Percentiles rank a stretch among this genome's conserved stretches.
These are phyloP conservation scores for Takakia lepidozioides DNA, from an alignment of 225 moss, liverwort and hornwort genomes.

Conservation along the genomic window DNA sequence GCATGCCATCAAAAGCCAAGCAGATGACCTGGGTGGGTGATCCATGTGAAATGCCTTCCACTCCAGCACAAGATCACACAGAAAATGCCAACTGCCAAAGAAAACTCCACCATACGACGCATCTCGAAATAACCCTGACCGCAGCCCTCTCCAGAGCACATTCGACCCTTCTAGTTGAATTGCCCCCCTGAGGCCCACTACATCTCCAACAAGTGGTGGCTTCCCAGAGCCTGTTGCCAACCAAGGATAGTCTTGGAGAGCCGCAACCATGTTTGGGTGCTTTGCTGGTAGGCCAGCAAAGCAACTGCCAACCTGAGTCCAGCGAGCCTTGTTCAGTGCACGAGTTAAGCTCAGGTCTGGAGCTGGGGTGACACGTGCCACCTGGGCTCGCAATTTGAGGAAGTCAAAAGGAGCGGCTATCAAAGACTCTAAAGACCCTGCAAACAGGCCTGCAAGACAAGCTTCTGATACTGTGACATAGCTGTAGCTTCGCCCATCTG, in stretches of 20 bases:
- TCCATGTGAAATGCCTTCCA: conserved; percentile 70
- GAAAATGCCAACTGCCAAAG: conserved; percentile 81
- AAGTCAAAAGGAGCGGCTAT: conserved; percentile 76
- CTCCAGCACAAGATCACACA: conserved; percentile 68
- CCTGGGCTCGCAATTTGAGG: conserved; percentile 72
- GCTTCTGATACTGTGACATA: conserved; percentile 62
- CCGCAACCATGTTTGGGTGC: conserved; percentile 25
- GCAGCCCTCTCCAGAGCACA: conserved; percentile 70
- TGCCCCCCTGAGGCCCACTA: conserved; percentile 47
- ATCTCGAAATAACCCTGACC: conserved; percentile 81
- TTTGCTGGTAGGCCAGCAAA: conserved; percentile 44
- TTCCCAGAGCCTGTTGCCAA: conserved; percentile 78
- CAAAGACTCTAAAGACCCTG: conserved; percentile 65
- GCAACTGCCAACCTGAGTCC: conserved; percentile 48
- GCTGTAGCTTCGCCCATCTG: conserved; percentile 70
- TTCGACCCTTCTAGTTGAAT: conserved; percentile 57
- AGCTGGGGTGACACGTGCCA: conserved; percentile 49
- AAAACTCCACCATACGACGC: conserved; percentile 68
- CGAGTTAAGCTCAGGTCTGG: conserved; percentile 9
- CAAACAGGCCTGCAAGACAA: conserved; percentile 55
- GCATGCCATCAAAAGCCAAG: too few species aligned
- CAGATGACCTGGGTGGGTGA: conserved; percentile 74
- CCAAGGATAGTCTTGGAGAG: conserved; percentile 55
- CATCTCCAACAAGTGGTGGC: conserved; percentile 70
- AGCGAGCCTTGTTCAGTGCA: conserved; percentile 41